Evolutionary conservation across 164 flowering plant genomes (phyloP), one percentile per base, ranked within the genome.

Genomic region (Nymphaea thermarum): DNA sequence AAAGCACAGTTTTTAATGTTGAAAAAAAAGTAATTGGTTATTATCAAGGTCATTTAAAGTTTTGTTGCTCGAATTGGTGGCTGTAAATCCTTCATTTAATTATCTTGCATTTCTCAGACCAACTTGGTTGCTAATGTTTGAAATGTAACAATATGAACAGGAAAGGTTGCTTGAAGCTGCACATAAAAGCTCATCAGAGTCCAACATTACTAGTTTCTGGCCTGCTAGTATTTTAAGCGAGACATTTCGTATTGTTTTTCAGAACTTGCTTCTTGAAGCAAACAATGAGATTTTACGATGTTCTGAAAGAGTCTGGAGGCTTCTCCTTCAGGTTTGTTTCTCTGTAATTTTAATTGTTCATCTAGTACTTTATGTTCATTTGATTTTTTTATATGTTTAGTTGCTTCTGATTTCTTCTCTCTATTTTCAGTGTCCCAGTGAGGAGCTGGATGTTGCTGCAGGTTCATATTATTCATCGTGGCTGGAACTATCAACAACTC

Each of bases 161-260:
- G 99, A 94, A 75, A 87, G 94, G 64, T 78, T 94, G 68, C 96
- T 94, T 76, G 98, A 88, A 80, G 96, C 94, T 74, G 91, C 86
- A 53, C 80, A 77, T 65, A 82, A 77, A 75, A 84, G 83, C 69
- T 67, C 80, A 41, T 72, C 77, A 65, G 90, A 82, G 73, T 66
- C 73, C 12, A 68, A 79, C n/a, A 43, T 65, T 62, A 45, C 75
- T 70, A 81, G 96, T 25, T 83, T 87, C 75, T 95, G 98, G 98
- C 98, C 97, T 68, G 82, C 97, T 62, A 84, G 72, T 71, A 92
- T 95, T 66, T 79, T 95, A 81, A 93, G 90, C 8, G 99, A 95
- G 73, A 89, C 98, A n/a, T 85, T 95, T 47, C 73, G 96, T 70
- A 89, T 95, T 73, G 98, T 92, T 71, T 95, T 86, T 68, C 99